phyloP scores from a whole-genome alignment of 1,284 basidiomycete genomes.

The Volvariella volvacea region DNA sequence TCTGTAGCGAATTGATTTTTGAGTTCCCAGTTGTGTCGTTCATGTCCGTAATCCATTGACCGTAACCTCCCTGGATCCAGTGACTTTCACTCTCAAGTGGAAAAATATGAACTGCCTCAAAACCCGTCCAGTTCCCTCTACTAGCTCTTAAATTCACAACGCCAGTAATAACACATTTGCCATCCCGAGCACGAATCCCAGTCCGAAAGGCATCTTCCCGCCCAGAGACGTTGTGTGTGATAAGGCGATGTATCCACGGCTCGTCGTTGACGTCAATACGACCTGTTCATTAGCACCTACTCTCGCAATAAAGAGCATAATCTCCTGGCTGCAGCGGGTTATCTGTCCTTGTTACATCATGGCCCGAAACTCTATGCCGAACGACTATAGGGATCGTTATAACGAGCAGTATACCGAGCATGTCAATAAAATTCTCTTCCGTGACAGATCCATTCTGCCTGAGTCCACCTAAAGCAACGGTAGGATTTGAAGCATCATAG shows the following conservation, averaged over 20 bases:
- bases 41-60: background rate
- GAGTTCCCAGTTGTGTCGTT: background rate
- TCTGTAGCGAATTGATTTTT: background rate
- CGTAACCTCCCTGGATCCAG: too few species aligned
- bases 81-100: background rate
- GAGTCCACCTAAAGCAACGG: background rate
- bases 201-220: background rate
- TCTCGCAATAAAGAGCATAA: background rate
- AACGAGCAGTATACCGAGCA: background rate
- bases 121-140: slow-evolving; percentile 9
- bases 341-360: background rate
- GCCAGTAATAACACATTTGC: slow-evolving; percentile 11
- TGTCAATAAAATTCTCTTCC: background rate
- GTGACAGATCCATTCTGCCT: background rate
- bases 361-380: background rate
- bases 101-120: slow-evolving; percentile 11
- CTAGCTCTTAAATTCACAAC: slow-evolving; percentile 1
- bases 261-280: background rate
- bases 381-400: background rate
- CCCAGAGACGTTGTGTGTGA: background rate
- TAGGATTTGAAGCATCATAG: background rate
- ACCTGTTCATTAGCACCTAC: background rate
- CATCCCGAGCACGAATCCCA: slow-evolving; percentile 9
- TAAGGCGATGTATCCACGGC: background rate
- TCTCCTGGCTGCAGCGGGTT: background rate